Base-by-base conservation (phyloP, 108 stramenopile species). In the Skeletonema potamos region DNA sequence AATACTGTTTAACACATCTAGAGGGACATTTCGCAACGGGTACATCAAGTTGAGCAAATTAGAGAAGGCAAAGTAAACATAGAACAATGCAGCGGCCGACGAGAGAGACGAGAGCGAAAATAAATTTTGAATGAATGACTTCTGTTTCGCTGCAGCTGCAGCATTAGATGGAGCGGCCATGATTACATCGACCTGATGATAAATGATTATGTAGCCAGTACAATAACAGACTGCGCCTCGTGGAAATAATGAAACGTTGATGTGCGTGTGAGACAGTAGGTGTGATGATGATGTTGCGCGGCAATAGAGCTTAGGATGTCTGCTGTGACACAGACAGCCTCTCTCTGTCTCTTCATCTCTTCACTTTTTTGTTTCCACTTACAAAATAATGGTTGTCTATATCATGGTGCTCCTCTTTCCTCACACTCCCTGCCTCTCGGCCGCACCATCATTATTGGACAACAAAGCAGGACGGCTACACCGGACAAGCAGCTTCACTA, bases 21-120 rank as follows among this genome's bases (percentile, higher is more conserved):
- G 34, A 4, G 80, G 62, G 12, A 65, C 72, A 46, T 37, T 61
- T 41, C 74, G 62, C 18, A 81, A 41, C 37, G 80, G 80, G 60
- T 81, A 81, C 75, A 81, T 81, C 37, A 81, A 32, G 46, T 81
- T 77, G 32, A 71, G 29, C 0, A 81, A 13, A 43, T 72, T 76
- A 13, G 69, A 72, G 39, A 81, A 76, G 29, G 75, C 58, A 33
- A 66, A 63, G 48, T 81, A 81, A 0, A 81, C 70, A 48, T 81
- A 81, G 36, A 72, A 76, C 27, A 72, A 6, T 10, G 73, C 76
- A 15, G 54, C 24, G 12, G 63, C 44, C 5, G 82, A 58, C 4
- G 77, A 82, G 22, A 78, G 27, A 11, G 73, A 64, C 6, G 82
- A 82, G 27, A 79, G 61, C 27, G 82, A 79, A 73, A 79, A 68